A percentile compares a stretch with the other conserved stretches of the same genome.
phyloP scores from a whole-genome alignment of 805 yeast genomes.

The Suhomyces emberorum region DNA sequence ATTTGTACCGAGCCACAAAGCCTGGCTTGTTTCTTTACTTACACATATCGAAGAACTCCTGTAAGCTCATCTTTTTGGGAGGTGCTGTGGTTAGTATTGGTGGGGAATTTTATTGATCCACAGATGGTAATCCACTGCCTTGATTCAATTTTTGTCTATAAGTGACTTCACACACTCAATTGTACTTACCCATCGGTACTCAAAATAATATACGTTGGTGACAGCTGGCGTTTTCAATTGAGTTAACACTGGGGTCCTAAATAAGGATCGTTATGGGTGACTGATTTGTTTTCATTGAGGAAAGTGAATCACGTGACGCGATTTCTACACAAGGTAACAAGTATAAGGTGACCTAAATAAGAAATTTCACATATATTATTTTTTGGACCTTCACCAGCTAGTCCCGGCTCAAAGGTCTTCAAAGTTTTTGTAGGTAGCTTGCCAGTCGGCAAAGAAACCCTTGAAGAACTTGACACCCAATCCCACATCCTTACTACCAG shows the following conservation, averaged over 20 bases:
- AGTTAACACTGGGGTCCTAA: no score
- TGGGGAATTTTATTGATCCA: no score
- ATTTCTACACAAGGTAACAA: no score
- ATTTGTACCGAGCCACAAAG: no score
- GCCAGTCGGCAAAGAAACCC: slow-evolving; percentile 69
- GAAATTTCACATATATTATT: no score
- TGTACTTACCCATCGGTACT: slow-evolving; percentile 9
- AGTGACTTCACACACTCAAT: no score
- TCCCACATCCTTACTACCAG: slow-evolving; percentile 75
- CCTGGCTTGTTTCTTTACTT: no score
- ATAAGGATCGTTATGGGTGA: slow-evolving; percentile 2
- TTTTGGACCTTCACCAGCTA: no score
- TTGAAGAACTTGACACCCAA: slow-evolving; percentile 68
- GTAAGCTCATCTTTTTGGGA: slow-evolving; percentile 45
- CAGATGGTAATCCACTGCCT: no score
- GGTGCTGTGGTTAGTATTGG: slow-evolving; percentile 28
- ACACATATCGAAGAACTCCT: slow-evolving; percentile 46
- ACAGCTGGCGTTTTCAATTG: background rate
- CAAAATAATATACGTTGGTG: no score
- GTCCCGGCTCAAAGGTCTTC: slow-evolving; percentile 49
- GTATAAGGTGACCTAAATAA: no score
- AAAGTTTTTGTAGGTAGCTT: slow-evolving; percentile 50
- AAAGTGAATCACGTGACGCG: background rate
- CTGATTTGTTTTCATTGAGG: slow-evolving; percentile 1
- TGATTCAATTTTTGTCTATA: no score